phyloP scores from a whole-genome alignment of 129 eudicot genomes.

The Arctium minus region DNA sequence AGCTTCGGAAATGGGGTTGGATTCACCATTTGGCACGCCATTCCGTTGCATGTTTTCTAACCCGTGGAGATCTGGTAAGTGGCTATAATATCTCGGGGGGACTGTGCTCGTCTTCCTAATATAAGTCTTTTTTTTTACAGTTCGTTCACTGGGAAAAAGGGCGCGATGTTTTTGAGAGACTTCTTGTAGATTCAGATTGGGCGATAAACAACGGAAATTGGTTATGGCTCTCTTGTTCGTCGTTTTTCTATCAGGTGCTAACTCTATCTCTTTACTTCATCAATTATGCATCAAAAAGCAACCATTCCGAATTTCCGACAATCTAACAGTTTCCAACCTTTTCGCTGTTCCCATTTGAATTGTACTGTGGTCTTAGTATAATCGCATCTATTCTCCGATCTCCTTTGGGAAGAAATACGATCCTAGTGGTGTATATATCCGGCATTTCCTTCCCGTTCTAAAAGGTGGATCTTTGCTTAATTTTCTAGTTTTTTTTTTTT shows the following conservation, averaged over 20 bases:
- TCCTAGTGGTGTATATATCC: conserved; percentile 64
- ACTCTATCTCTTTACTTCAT: neutral
- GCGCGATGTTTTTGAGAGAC: conserved; percentile 85
- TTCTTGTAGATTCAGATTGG: conserved; percentile 87
- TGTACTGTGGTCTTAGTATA: conserved; percentile 36
- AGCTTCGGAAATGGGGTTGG: conserved; percentile 96
- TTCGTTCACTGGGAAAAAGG: conserved; percentile 94
- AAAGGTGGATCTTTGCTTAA: conserved; percentile 44
- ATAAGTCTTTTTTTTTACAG: conserved; percentile 25
- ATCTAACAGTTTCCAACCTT: neutral
- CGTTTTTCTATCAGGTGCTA: conserved; percentile 84
- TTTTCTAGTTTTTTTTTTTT: conserved; percentile 16
- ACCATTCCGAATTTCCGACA: neutral
- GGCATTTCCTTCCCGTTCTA: conserved; percentile 79
- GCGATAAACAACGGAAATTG: conserved; percentile 86
- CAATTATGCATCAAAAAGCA: neutral
- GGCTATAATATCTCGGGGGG: neutral
- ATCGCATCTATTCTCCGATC: conserved; percentile 82
- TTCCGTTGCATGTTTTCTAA: conserved; percentile 86
- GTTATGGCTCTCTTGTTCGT: conserved; percentile 89
- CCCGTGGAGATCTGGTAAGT: conserved; percentile 88
- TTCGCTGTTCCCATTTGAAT: neutral
- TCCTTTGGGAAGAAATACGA: conserved; percentile 92
- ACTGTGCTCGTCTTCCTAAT: neutral
- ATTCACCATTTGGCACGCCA: conserved; percentile 96